These are phyloP conservation scores for Scheffersomyces quercinus DNA, from an alignment of 1,139 yeast species.

Conservation along the genomic window DNA sequence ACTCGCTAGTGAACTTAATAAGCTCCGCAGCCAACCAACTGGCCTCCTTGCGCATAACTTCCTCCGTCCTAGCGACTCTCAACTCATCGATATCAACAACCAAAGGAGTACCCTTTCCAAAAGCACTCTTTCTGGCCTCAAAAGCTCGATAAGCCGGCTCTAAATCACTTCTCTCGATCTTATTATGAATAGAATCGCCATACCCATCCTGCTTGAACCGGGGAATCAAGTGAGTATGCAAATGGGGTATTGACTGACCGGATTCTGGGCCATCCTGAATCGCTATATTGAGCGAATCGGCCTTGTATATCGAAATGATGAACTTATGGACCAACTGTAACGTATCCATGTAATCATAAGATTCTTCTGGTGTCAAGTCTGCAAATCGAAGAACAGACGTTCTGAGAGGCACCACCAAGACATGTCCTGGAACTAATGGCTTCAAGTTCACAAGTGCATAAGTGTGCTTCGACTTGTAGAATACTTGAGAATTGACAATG, in stretches of 20 bases:
- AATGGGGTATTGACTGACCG: constrained; percentile 91
- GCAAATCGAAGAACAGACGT: constrained; percentile 57
- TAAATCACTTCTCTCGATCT: constrained; percentile 52
- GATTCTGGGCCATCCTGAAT: constrained; percentile 96
- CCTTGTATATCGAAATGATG: constrained; percentile 63
- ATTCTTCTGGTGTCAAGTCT: constrained; percentile 71
- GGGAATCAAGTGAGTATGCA: constrained; percentile 92
- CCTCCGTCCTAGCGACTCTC: constrained; percentile 52
- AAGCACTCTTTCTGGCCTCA: constrained; percentile 24
- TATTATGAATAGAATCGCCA: constrained; percentile 70
- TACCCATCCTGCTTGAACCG: constrained; percentile 63
- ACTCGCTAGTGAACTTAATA: constrained; percentile 2
- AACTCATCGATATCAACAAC: constrained; percentile 30
- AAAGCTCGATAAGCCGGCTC: constrained; percentile 32
- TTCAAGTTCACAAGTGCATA: constrained; percentile 86
- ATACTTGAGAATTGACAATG: constrained; percentile 66
- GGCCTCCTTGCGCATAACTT: constrained; percentile 70
- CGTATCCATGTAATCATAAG: constrained; percentile 73
- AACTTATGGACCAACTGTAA: constrained; percentile 71
- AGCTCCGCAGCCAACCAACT: constrained; percentile 45
- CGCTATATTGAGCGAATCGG: constrained; percentile 82
- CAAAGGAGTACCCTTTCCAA: constrained; percentile 6
- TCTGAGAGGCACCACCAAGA: constrained; percentile 80
- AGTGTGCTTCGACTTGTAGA: constrained; percentile 55
- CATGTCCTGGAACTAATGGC: constrained; percentile 91